Conservation (phyloP, 176 grass and related monocot species). For the Aechmea fasciata region DNA sequence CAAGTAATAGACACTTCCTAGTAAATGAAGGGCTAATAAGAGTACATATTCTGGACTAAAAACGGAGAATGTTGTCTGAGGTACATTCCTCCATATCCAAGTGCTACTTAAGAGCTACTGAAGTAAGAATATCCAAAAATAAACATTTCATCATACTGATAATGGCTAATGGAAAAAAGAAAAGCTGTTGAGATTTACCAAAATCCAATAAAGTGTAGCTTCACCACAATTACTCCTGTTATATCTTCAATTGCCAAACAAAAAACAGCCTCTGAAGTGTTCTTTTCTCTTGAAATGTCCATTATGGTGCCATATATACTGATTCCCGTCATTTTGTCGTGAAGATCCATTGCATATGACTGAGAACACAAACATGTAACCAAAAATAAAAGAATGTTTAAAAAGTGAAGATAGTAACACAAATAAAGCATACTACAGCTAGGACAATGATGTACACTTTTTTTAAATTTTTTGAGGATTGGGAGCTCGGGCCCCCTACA, state of each 20-base stretch:
- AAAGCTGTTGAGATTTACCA: slow-evolving; percentile 40
- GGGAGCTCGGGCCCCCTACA: too few species aligned
- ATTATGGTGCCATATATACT: slow-evolving; percentile 67
- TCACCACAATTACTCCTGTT: slow-evolving; percentile 53
- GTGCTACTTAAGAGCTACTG: not conserved
- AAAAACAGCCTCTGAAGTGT: slow-evolving; percentile 38
- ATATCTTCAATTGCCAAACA: slow-evolving; percentile 66
- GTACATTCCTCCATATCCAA: too few species aligned
- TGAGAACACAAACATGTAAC: slow-evolving; percentile 27
- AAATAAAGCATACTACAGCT: not conserved
- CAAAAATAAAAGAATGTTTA: not conserved
- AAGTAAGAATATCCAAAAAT: slow-evolving; percentile 13
- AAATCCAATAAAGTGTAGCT: slow-evolving; percentile 55
- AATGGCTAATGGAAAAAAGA: not conserved
- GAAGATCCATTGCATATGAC: slow-evolving; percentile 59
- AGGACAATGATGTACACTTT: not conserved
- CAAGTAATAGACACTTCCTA: too few species aligned
- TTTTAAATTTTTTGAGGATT: not conserved
- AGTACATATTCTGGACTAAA: too few species aligned
- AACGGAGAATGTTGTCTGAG: too few species aligned
- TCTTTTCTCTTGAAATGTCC: slow-evolving; percentile 49
- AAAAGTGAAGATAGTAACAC: not conserved
- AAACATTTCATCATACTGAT: not conserved
- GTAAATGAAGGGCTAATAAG: too few species aligned
- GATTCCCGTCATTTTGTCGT: slow-evolving; percentile 70